Conservation (phyloP, 306 rosid genomes). For the Prunus kanzakura region DNA sequence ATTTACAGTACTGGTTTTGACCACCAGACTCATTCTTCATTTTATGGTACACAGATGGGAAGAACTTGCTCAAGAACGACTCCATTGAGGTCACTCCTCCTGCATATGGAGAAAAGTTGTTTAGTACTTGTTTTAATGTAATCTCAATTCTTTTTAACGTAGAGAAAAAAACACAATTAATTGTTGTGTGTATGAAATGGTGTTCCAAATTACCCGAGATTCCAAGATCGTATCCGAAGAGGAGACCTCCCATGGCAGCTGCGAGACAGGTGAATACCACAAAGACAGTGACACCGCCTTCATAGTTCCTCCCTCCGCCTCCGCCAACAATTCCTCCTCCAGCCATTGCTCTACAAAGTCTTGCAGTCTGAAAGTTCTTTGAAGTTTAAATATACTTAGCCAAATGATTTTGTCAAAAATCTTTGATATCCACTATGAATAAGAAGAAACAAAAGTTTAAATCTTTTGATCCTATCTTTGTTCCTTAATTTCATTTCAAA, state of each 20-base stretch:
- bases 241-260: constrained; percentile 33
- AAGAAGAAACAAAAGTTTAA: neutral
- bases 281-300: constrained; percentile 29
- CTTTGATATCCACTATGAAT: neutral
- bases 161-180: neutral
- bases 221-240: constrained; percentile 43
- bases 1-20: constrained; percentile 56
- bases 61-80: constrained; percentile 34
- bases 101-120: neutral
- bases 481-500: neutral
- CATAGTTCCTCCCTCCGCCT: neutral
- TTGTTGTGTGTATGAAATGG: neutral
- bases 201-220: constrained; percentile 25
- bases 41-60: constrained; percentile 39
- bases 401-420: neutral
- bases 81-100: constrained; percentile 47
- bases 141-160: neutral
- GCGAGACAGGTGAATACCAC: constrained; percentile 22
- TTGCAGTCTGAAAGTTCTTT: neutral
- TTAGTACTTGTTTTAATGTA: neutral
- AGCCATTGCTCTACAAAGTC: constrained; percentile 16
- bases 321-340: constrained; percentile 18
- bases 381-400: neutral
- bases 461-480: neutral
- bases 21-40: constrained; percentile 33